These are phyloP conservation scores for Colletotrichum ledebouriae DNA, from an alignment of 2,329 filamentous ascomycete genomes.

Conservation along the genomic window DNA sequence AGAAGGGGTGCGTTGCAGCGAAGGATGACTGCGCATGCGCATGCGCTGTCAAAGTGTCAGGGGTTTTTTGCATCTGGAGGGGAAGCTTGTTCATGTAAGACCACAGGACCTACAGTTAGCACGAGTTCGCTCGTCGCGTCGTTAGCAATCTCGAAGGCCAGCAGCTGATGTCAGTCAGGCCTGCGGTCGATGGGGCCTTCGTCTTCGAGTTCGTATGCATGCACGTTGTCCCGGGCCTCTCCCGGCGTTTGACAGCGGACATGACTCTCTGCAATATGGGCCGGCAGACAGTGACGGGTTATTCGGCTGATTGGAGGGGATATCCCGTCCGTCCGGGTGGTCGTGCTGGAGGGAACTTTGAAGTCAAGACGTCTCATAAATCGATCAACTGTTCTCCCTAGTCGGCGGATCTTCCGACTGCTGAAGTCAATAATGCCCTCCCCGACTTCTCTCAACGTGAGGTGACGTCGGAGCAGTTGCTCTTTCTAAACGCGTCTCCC, in stretches of 20 bases:
- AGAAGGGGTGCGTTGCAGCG: conserved; percentile 5
- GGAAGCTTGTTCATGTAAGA: conserved; percentile 18
- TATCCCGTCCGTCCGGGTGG: conserved; percentile 8
- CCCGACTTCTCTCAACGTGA: conserved; percentile 12
- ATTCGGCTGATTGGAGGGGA: conserved; percentile 20
- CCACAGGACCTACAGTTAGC: conserved; percentile 6
- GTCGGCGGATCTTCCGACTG: conserved; percentile 4
- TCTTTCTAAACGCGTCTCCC: conserved; percentile 7
- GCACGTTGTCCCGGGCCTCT: conserved; percentile 21
- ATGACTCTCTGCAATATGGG: conserved; percentile 36
- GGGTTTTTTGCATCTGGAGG: conserved; percentile 11
- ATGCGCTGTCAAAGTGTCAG: conserved; percentile 17
- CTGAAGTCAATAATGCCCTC: neutral
- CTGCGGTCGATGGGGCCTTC: conserved; percentile 20
- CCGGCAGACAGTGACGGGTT: neutral
- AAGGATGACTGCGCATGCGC: conserved; percentile 20
- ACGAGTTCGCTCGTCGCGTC: neutral
- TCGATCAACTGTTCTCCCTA: conserved; percentile 22
- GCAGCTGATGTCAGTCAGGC: conserved; percentile 12
- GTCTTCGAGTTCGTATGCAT: conserved; percentile 16
- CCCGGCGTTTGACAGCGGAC: conserved; percentile 31
- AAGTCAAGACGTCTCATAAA: neutral
- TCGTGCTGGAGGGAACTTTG: neutral
- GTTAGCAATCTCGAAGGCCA: neutral
- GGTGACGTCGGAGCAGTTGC: conserved; percentile 7